Evolutionary conservation across 257 asterid species (phyloP), one percentile per base, ranked within the genome.

Genomic region (Mentha longifolia): DNA sequence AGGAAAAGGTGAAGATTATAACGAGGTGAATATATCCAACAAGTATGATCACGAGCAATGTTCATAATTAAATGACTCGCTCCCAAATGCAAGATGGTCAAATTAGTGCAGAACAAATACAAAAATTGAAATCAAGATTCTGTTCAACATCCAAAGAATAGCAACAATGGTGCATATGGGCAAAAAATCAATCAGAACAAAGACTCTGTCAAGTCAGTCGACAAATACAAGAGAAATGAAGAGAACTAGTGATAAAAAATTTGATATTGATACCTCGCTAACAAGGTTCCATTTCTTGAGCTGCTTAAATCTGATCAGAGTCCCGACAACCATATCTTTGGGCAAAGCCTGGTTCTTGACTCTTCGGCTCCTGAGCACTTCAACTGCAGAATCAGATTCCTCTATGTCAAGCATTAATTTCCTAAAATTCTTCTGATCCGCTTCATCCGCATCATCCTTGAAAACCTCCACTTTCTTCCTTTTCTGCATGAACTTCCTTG

Each of bases 231-330:
- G 74, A 54, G 33, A 63, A 55, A 0, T 9, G 17, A 50, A 50
- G 42, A 55, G 47, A 11, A 42, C 37, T 6, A 19, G 55, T 13
- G 14, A 41, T 3, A 17, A 62, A 41, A 49, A 19, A 47, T 25
- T n/a, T n/a, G n/a, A n/a, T n/a, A n/a, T 39, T 30, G 56, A 61
- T 80, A 94, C 99, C 99, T 95, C 98, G 74, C 94, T 52, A 68
- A 95, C 98, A 76, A 92, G 90, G 82, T 87, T 82, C 99, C 99
- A 92, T 75, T 89, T 95, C 91, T 86, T 92, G 79, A 92, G 96
- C 87, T 95, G 99, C 83, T 95, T 95, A 74, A 95, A 95, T 78
- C 98, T 85, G 75, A 88, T 78, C 42, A 92, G 86, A 30, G 97
- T 95, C 65, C 99, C 99, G 12, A 95, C 87, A 65, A 95, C 83